Conservation (phyloP, 345 rosid species). For the Triadica sebifera region DNA sequence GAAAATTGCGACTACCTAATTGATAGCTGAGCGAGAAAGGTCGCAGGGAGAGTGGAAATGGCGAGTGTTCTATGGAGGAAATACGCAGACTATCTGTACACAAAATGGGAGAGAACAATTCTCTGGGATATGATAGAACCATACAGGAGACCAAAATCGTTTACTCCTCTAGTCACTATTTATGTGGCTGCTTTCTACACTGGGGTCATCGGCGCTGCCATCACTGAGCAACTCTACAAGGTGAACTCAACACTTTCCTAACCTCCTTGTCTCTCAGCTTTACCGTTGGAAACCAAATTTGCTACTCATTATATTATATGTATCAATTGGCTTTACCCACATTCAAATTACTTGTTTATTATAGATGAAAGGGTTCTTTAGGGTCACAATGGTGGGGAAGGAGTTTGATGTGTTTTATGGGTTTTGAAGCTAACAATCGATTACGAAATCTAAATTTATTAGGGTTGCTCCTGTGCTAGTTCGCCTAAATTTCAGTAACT, state of each 20-base stretch:
- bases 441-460: not conserved
- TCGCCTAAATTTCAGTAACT: not conserved
- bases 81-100: constrained; percentile 70
- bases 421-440: not conserved
- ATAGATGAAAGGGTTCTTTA: not conserved
- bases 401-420: not conserved
- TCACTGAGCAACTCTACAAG: constrained; percentile 88
- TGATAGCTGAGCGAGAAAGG: not conserved
- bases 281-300: not conserved
- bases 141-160: constrained; percentile 75
- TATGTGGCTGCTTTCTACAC: constrained; percentile 86
- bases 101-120: constrained; percentile 67
- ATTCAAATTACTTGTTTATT: not conserved
- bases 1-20: not conserved
- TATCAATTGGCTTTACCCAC: not conserved
- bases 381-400: not conserved
- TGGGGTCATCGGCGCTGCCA: constrained; percentile 74
- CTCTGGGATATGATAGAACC: constrained; percentile 91
- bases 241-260: constrained; percentile 24
- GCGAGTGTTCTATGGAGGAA: constrained; percentile 83
- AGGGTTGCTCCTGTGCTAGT: not conserved
- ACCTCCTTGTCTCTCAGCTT: not conserved
- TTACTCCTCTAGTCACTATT: constrained; percentile 62
- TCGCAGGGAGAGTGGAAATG: constrained; percentile 21
- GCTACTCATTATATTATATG: not conserved